Base-by-base conservation (phyloP, 805 yeast species). In the Sugiyamaella mastotermitis region DNA sequence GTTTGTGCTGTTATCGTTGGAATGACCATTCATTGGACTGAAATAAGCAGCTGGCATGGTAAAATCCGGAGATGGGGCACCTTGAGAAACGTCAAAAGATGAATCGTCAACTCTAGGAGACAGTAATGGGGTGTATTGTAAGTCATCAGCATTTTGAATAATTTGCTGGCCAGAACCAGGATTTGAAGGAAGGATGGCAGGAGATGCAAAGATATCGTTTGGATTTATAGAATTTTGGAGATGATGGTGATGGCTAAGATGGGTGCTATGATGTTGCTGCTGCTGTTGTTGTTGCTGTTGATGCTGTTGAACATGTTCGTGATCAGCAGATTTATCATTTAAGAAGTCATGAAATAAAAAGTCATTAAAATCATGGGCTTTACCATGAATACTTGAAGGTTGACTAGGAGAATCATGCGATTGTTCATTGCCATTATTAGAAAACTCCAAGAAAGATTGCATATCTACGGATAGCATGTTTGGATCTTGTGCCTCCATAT, bases 121-220 rank as follows among this genome's bases (percentile, higher is more conserved):
- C 1, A 80, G 74, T 43, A 83, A 65, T 0, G 94, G 92, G 1
- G 92, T 83, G 58, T 80, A 83, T 4, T 74, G 21, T n/a, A 37
- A 74, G 35, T 74, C 74, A 43, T 75, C 80, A 1, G 80, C 31
- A 9, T 40, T 20, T 30, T 27, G 35, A 14, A 42, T 29, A 20
- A 34, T 14, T 11, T 31, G 35, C 25, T 34, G 34, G 25, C 22
- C 20, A 22, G 24, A 10, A 32, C 29, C 31, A 5, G 16, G 16
- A 13, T 29, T 4, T 13, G 50, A 33, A 3, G 37, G 47, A 6
- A 46, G 14, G 33, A 47, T 37, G 11, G 40, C 40, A 4, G 50
- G 50, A 14, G 49, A 47, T 25, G 28, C 27, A 37, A 43, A 47
- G 30, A 41, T 35, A 22, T 41, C 50, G 40, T 31, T 49, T 21